Evolutionary conservation across 2,329 filamentous ascomycete genomes (phyloP).

Genomic region (Elsinoe necatrix): DNA sequence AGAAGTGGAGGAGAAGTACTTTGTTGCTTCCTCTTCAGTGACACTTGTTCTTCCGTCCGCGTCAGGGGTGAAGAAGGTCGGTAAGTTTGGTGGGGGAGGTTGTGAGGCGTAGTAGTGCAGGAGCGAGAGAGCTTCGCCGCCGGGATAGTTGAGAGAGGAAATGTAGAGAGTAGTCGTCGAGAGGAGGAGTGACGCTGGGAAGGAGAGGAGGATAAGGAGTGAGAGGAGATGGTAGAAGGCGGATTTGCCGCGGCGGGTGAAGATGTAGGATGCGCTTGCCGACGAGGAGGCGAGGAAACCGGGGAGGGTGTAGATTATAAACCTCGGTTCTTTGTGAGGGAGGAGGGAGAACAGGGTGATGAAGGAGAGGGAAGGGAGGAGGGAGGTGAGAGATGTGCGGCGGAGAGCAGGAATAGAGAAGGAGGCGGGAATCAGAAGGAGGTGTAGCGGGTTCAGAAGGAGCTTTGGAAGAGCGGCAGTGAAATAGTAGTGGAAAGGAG

Average conservation of each 20-base stretch:
- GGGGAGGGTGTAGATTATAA: constrained; percentile 83
- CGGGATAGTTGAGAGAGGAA: constrained; percentile 88
- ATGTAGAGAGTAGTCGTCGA: constrained; percentile 63
- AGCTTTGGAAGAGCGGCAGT: constrained; percentile 71
- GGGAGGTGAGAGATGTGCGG: constrained; percentile 40
- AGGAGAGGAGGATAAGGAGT: constrained; percentile 49
- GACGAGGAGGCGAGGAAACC: constrained; percentile 70
- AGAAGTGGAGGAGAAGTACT: constrained; percentile 13
- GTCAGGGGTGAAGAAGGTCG: background rate
- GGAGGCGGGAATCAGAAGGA: constrained; percentile 44
- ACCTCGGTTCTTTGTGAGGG: constrained; percentile 93
- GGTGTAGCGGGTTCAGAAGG: constrained; percentile 65
- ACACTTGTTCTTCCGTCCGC: too few species aligned
- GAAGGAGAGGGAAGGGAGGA: constrained; percentile 63
- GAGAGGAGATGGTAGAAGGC: constrained; percentile 48
- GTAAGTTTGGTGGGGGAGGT: background rate
- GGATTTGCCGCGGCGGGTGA: constrained; percentile 53
- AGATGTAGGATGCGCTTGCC: constrained; percentile 61
- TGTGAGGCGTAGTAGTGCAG: constrained; percentile 28
- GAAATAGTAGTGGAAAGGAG: constrained; percentile 82
- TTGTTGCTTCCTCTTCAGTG: background rate
- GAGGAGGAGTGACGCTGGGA: constrained; percentile 50
- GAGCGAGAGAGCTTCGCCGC: constrained; percentile 62
- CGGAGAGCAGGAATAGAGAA: constrained; percentile 41
- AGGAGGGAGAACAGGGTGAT: constrained; percentile 74